Base-by-base conservation (phyloP, 257 asterid species). In the Ilex asprella region DNA sequence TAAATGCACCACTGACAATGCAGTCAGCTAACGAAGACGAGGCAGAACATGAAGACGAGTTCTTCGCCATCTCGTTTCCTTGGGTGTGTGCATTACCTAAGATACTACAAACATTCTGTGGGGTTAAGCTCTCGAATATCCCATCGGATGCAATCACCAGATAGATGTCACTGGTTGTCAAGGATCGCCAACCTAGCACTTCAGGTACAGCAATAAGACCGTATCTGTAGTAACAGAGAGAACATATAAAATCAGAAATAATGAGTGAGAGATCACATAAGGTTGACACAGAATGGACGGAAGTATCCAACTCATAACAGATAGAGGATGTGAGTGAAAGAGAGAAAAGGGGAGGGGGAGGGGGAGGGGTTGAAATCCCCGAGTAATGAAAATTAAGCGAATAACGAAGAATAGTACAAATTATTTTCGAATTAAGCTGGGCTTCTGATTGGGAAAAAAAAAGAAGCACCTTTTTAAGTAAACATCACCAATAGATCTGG, bases 151-250 rank as follows among this genome's bases (percentile, higher is more conserved):
- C 89, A n/a, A 84, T 61, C 60, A 89, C 86, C 72, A 86, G 30
- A 66, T 75, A 74, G 59, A 65, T 67, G 61, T 82, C 74, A 46
- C 76, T 77, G 14, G 27, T 41, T n/a, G 59, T 64, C 30, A 86
- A 76, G 44, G 39, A 43, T 66, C 73, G 73, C 97, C 95, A 86
- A 31, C 79, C 72, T 0, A 69, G 65, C 59, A 82, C 50, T 68
- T 89, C 97, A 10, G 92, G 89, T 15, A 74, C 88, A 14, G 89
- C 86, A 27, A 80, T 83, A 59, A 89, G 84, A 13, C 97, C 95
- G 55, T 61, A 84, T 60, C 94, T 89, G 55, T 44, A 58, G 35
- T 52, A 51, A 7, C 50, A 59, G 10, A 30, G 60, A 35, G 32
- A 41, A 50, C 7, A 44, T 31, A 49, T 11, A 35, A 62, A 31